These are phyloP conservation scores for Trichocladium uniseriatum DNA, from an alignment of 495 filamentous ascomycete genomes.

Conservation along the genomic window DNA sequence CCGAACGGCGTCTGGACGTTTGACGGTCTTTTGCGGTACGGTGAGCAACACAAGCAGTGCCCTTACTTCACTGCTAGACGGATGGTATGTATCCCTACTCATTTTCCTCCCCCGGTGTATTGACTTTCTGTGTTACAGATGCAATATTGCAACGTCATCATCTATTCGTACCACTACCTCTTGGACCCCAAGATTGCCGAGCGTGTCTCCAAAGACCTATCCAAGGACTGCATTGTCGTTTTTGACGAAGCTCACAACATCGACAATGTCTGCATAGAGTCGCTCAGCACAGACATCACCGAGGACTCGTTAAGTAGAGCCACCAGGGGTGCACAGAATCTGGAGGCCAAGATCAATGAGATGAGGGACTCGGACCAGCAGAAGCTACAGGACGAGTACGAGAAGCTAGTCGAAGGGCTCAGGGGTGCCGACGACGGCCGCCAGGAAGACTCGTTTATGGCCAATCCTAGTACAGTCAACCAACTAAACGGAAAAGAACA, in stretches of 20 bases:
- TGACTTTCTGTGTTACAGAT: conserved; percentile 48
- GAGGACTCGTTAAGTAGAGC: conserved; percentile 88
- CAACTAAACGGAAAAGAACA: too few relatives aligned
- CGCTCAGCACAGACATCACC: conserved; percentile 89
- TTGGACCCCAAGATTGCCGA: conserved; percentile 98
- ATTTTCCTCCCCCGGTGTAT: conserved; percentile 1
- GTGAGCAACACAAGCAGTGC: conserved; percentile 92
- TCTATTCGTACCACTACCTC: conserved; percentile 98
- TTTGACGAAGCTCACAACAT: conserved; percentile 99
- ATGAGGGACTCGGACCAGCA: conserved; percentile 88
- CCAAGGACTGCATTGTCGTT: conserved; percentile 96
- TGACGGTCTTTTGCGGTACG: conserved; percentile 78
- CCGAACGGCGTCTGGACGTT: conserved; percentile 93
- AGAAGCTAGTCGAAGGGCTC: conserved; percentile 89
- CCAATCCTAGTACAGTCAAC: conserved; percentile 61
- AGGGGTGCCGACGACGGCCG: conserved; percentile 77
- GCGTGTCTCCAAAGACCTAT: conserved; percentile 88
- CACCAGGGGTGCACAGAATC: conserved; percentile 75
- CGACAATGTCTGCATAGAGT: conserved; percentile 99
- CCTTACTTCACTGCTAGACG: conserved; percentile 92
- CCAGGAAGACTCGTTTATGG: conserved; percentile 93
- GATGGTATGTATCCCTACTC: conserved; percentile 55
- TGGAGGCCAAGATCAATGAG: conserved; percentile 81
- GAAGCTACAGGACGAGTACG: conserved; percentile 90
- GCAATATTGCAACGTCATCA: conserved; percentile 97